Evolutionary conservation across 129 eudicot species (phyloP), one percentile per base, ranked within the genome.

Genomic region (Pseudognaphalium luteoalbum): DNA sequence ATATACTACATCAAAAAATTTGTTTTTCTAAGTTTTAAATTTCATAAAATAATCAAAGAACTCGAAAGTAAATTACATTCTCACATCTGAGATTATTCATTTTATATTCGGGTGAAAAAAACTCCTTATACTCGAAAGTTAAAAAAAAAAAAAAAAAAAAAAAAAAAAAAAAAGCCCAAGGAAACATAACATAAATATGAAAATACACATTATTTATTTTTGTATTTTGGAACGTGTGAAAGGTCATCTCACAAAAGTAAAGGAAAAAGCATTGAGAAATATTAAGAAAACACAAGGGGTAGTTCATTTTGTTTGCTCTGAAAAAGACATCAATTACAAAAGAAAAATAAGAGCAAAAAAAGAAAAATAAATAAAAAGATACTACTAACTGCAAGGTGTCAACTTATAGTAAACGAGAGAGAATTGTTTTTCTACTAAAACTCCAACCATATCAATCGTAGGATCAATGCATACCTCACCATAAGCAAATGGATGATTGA

Each of bases 261-360:
- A 78, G 20, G 70, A 69, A 70, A 25, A 70, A 25, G 70, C 81
- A 78, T 29, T 35, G 3, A 17, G 16, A 77, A 56, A 78, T 4
- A 28, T 16, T 54, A 54, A 65, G 39, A 34, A 58, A 78, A 42
- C 22, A 58, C 62, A 10, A 19, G 33, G 56, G 11, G 58, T 72
- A 62, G 78, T 72, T 79, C 67, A 63, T 57, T 71, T 72, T 71
- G 83, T 71, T 79, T 79, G 83, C 73, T 79, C 78, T 71, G 73
- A 66, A 73, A 80, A 72, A 52, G 78, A 73, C 74, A 66, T 5
- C 0, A 17, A 28, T 66, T 56, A 73, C 16, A 65, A 66, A 66
- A 78, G 28, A 51, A 10, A 28, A 11, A 28, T 37, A 73, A 73
- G 15, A 37, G 15, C 28, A 56, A 54, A 54, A 32, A 52, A 4